Evolutionary conservation across 176 grass and related monocot genomes (phyloP).

Genomic region (Tillandsia leiboldiana): DNA sequence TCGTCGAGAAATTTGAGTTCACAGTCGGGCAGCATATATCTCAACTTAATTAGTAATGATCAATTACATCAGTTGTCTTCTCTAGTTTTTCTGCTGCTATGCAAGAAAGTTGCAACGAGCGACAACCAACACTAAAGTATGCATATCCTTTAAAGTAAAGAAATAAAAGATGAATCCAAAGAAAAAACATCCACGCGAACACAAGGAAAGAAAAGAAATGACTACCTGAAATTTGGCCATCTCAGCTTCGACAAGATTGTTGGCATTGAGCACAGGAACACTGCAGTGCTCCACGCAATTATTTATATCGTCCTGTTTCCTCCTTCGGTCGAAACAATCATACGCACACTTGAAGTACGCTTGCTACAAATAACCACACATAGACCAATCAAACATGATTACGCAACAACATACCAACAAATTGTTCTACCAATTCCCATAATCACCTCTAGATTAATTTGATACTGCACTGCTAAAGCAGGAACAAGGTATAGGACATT

Average conservation of each 20-base stretch:
- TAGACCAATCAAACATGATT: not conserved
- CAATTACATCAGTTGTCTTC: too few species aligned
- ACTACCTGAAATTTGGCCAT: slow-evolving; percentile 98
- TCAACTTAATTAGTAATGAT: too few species aligned
- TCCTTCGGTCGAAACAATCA: slow-evolving; percentile 75
- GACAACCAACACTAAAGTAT: too few species aligned
- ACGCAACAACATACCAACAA: not conserved
- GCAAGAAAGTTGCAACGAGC: not conserved
- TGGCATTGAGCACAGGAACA: slow-evolving; percentile 62
- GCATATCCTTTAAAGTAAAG: too few species aligned
- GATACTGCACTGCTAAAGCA: too few species aligned
- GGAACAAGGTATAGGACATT: not conserved
- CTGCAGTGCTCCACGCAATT: slow-evolving; percentile 86
- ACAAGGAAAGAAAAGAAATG: not conserved
- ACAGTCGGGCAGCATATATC: too few species aligned
- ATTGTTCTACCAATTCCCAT: too few species aligned
- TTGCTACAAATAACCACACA: slow-evolving; percentile 56
- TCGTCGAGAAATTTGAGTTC: too few species aligned
- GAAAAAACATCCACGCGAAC: not conserved
- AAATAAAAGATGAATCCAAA: not conserved
- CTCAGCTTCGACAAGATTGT: slow-evolving; percentile 66
- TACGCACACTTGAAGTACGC: slow-evolving; percentile 94
- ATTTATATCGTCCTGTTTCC: slow-evolving; percentile 61
- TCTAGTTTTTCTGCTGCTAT: too few species aligned
- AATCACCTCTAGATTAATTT: not conserved